Evolutionary conservation across 1,284 basidiomycete species (phyloP).

Genomic region (Microbotryomycetes sp.): DNA sequence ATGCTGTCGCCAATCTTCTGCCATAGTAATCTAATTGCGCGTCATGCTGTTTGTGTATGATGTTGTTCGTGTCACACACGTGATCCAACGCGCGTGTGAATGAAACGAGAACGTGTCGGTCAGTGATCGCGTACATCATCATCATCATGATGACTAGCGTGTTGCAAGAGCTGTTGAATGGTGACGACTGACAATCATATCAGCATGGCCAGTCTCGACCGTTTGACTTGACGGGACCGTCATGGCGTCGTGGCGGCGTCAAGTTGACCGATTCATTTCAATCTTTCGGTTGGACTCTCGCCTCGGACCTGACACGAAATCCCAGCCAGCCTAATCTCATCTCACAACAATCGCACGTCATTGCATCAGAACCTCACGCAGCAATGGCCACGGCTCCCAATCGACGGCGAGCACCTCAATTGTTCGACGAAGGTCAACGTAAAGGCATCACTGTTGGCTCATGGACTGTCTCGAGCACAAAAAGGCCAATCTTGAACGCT

Average conservation of each 20-base stretch:
- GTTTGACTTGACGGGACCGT: slow-evolving; percentile 18
- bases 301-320: too few species aligned
- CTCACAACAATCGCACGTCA: too few species aligned
- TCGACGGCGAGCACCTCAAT: background rate
- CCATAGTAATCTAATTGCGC: slow-evolving; percentile 98
- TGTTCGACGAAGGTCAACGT: background rate
- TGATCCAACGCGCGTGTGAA: too few species aligned
- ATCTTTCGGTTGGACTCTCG: too few species aligned
- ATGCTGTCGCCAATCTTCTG: slow-evolving; percentile 91
- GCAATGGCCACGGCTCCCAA: background rate
- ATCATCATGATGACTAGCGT: background rate
- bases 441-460: slow-evolving; percentile 39
- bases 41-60: slow-evolving; percentile 66
- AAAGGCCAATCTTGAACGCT: slow-evolving; percentile 47
- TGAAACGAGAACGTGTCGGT: background rate
- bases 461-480: slow-evolving; percentile 44
- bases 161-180: background rate
- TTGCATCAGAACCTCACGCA: too few species aligned
- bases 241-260: slow-evolving; percentile 10
- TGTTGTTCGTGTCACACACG: too few species aligned
- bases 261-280: too few species aligned
- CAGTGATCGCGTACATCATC: slow-evolving; percentile 2
- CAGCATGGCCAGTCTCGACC: slow-evolving; percentile 84
- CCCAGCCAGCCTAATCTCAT: too few species aligned
- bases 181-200: slow-evolving; percentile 72